Conservation (phyloP, 2,329 filamentous ascomycete genomes). For the Fusarium kyushuense region DNA sequence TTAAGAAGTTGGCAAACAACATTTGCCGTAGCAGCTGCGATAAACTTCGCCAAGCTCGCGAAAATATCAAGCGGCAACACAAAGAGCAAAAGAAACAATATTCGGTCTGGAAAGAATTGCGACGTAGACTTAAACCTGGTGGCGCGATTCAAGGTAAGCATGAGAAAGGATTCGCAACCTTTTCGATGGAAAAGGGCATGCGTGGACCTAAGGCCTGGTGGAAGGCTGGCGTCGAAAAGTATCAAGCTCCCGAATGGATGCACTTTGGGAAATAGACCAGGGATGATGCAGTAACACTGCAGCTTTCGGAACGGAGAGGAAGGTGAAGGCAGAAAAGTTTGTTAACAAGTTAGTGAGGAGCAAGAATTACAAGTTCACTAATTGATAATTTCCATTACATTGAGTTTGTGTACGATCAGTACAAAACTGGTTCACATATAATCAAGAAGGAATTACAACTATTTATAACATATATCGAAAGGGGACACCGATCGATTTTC, state of each 20-base stretch:
- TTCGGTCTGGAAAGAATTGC: conserved; percentile 48
- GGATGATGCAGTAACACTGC: not conserved
- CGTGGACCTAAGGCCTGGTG: conserved; percentile 52
- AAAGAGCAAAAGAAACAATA: conserved; percentile 46
- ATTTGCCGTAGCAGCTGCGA: conserved; percentile 46
- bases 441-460: not conserved
- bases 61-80: conserved; percentile 46
- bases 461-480: conserved; percentile 63
- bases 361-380: conserved; percentile 23
- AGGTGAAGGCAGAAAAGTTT: not conserved
- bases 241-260: conserved; percentile 52
- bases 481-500: conserved; percentile 38
- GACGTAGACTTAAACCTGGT: conserved; percentile 42
- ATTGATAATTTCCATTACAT: conserved; percentile 8
- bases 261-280: conserved; percentile 39
- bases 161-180: conserved; percentile 42
- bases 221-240: conserved; percentile 52
- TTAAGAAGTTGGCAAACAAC: conserved; percentile 48
- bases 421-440: not conserved
- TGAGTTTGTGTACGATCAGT: not conserved
- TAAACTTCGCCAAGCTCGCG: conserved; percentile 45
- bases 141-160: conserved; percentile 45
- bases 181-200: conserved; percentile 43
- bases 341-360: conserved; percentile 29
- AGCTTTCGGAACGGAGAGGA: not conserved